phyloP scores from a whole-genome alignment of 1,284 basidiomycete genomes.

The Trichosporon asahii region DNA sequence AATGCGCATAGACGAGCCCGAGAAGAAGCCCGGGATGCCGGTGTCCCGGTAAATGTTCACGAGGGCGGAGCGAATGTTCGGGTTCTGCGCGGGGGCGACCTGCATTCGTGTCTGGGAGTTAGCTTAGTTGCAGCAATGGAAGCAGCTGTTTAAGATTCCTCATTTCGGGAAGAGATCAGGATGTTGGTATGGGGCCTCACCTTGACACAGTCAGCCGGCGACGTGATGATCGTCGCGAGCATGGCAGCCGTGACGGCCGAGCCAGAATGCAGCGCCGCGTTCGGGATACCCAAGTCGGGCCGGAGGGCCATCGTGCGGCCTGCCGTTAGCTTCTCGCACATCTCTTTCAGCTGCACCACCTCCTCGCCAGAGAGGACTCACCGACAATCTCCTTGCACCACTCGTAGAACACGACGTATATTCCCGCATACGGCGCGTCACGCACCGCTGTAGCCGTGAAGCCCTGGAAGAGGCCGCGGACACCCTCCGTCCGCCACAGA shows the following conservation, averaged over 20 bases:
- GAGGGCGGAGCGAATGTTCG: conserved; percentile 64
- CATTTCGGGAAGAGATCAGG: not conserved
- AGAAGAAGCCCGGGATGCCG: conserved; percentile 74
- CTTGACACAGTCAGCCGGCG: conserved; percentile 88
- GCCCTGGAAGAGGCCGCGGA: conserved; percentile 80
- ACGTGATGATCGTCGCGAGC: conserved; percentile 75
- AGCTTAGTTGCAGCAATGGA: conserved; percentile 38
- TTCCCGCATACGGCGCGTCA: conserved; percentile 92
- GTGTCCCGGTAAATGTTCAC: conserved; percentile 70
- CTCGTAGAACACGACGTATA: conserved; percentile 91
- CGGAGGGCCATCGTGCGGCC: conserved; percentile 17
- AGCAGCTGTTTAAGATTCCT: no score
- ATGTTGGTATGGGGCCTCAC: conserved; percentile 51
- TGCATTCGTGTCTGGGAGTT: conserved; percentile 70
- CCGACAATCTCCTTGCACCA: conserved; percentile 69
- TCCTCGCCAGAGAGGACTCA: not conserved
- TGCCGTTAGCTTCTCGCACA: not conserved
- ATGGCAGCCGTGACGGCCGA: conserved; percentile 70
- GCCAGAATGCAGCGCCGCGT: conserved; percentile 48
- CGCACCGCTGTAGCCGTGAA: conserved; percentile 84
- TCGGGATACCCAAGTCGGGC: conserved; percentile 32
- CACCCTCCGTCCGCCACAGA: conserved; percentile 65
- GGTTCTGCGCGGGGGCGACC: conserved; percentile 69
- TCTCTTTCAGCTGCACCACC: not conserved
- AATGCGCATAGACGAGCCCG: conserved; percentile 75